Conservation (phyloP, 2,329 filamentous ascomycete species). For the Botrytis porri region DNA sequence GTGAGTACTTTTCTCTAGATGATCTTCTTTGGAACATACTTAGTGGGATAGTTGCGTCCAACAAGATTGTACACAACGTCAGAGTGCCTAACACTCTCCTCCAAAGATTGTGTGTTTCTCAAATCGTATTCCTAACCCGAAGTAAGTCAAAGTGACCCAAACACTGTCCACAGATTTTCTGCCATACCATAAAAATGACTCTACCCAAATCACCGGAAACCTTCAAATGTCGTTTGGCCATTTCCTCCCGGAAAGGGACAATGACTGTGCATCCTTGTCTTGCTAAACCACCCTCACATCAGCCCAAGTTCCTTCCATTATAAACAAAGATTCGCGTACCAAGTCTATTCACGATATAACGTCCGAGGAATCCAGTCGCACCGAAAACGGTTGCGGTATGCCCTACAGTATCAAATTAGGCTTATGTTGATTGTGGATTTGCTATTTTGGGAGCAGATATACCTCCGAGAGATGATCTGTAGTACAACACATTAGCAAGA, state of each 20-base stretch:
- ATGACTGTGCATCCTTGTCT: conserved; percentile 92
- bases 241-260: conserved; percentile 92
- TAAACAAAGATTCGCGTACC: conserved; percentile 48
- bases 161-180: background rate
- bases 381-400: conserved; percentile 98
- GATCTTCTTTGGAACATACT: conserved; percentile 52
- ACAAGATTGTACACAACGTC: conserved; percentile 97
- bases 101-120: conserved; percentile 89
- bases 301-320: conserved; percentile 22
- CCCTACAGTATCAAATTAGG: conserved; percentile 50
- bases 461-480: conserved; percentile 84
- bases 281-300: conserved; percentile 51
- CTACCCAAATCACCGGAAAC: conserved; percentile 91
- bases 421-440: conserved; percentile 17
- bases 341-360: conserved; percentile 95
- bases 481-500: conserved; percentile 34
- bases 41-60: conserved; percentile 92
- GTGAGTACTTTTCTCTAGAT: conserved; percentile 35
- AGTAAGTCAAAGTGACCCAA: background rate
- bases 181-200: conserved; percentile 72
- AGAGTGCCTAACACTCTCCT: conserved; percentile 93
- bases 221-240: conserved; percentile 96
- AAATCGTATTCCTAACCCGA: conserved; percentile 79
- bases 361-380: conserved; percentile 89
- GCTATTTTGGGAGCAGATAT: conserved; percentile 36